Evolutionary conservation across 495 filamentous ascomycete species (phyloP).

Genomic region (Podospora bellae-mahoneyi): DNA sequence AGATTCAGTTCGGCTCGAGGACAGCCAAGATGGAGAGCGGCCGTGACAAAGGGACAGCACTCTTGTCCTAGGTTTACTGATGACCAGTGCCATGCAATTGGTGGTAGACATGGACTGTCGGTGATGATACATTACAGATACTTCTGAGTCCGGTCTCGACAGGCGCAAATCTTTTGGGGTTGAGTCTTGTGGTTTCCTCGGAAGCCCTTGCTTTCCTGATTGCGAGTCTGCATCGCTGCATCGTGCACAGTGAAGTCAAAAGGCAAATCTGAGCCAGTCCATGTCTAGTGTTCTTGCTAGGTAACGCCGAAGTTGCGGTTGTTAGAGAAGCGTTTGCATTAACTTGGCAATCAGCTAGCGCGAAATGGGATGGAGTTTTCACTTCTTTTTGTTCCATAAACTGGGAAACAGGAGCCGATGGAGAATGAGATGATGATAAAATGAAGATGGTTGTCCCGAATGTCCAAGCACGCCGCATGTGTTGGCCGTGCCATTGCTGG

Average conservation of each 20-base stretch:
- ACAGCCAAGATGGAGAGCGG: slow-evolving; percentile 83
- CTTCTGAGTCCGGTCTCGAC: slow-evolving; percentile 50
- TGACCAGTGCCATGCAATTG: slow-evolving; percentile 20
- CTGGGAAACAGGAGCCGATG: too few relatives aligned
- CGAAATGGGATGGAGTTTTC: too few relatives aligned
- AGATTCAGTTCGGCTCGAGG: slow-evolving; percentile 80
- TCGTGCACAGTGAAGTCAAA: slow-evolving; percentile 42
- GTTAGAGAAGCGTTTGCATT: neutral
- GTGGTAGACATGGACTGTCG: slow-evolving; percentile 24
- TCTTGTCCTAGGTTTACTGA: slow-evolving; percentile 35
- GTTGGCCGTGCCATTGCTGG: neutral
- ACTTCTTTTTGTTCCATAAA: too few relatives aligned
- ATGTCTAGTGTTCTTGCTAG: neutral
- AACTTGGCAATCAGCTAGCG: neutral
- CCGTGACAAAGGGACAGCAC: slow-evolving; percentile 63
- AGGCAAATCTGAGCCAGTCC: slow-evolving; percentile 47
- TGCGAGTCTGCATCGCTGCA: slow-evolving; percentile 20
- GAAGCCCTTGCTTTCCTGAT: slow-evolving; percentile 28
- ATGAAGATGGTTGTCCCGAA: too few relatives aligned
- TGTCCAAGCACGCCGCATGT: neutral
- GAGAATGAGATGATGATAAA: too few relatives aligned
- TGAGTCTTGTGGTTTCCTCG: slow-evolving; percentile 25
- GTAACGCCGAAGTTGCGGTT: slow-evolving; percentile 2
- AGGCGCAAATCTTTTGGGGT: slow-evolving; percentile 17
- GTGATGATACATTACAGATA: slow-evolving; percentile 59